These are phyloP conservation scores for Calvatia gigantea DNA, from an alignment of 768 basidiomycete species.

Conservation along the genomic window DNA sequence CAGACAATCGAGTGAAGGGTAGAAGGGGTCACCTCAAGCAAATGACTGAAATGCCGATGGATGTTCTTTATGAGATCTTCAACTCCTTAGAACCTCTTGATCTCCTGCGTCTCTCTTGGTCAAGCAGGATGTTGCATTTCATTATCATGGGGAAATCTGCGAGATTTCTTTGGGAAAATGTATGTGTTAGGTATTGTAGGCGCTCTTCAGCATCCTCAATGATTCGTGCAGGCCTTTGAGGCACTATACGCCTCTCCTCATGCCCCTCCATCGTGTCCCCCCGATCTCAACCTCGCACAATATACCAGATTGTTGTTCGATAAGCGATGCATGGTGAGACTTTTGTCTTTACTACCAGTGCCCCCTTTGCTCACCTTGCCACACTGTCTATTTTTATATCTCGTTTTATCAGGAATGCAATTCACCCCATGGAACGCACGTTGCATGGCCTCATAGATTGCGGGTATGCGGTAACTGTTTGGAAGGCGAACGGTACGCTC, in stretches of 20 bases:
- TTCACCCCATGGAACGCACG: conserved; percentile 8
- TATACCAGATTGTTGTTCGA: conserved; percentile 36
- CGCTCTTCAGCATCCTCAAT: conserved; percentile 19
- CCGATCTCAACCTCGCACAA: conserved; percentile 25
- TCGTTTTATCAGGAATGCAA: not conserved
- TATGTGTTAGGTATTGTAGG: conserved; percentile 11
- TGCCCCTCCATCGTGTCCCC: conserved; percentile 23
- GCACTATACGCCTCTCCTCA: conserved; percentile 9
- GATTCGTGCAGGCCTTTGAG: conserved; percentile 21
- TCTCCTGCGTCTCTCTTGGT: conserved; percentile 37
- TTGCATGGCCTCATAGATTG: conserved; percentile 6
- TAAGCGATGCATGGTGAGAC: conserved; percentile 7
- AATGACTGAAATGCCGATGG: conserved; percentile 31
- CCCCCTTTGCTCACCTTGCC: not conserved
- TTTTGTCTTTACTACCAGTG: not conserved
- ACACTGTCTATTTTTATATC: not conserved
- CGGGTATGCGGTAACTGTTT: conserved; percentile 5
- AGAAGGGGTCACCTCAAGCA: conserved; percentile 21
- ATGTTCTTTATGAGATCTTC: conserved; percentile 36
- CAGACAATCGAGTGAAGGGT: conserved; percentile 14
- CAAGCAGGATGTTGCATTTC: conserved; percentile 30
- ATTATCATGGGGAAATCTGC: conserved; percentile 26
- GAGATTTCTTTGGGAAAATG: conserved; percentile 30
- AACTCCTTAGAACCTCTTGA: conserved; percentile 34
- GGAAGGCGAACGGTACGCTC: not conserved